phyloP scores from a whole-genome alignment of 139 green algal species.

The Chlorella ohadii region DNA sequence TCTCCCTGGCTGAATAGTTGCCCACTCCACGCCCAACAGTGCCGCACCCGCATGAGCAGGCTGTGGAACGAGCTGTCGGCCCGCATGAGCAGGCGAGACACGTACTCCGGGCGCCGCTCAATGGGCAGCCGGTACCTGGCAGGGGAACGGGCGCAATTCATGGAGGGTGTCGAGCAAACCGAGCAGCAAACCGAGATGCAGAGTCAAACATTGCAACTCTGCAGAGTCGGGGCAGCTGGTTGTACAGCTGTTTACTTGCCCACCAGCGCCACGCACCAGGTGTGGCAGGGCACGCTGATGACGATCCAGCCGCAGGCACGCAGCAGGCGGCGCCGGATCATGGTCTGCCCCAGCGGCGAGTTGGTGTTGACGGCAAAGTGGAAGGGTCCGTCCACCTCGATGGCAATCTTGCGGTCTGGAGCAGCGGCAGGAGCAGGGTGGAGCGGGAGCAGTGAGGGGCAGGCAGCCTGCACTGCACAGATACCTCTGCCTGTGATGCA shows the following conservation, averaged over 20 bases:
- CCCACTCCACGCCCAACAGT: too few relatives aligned
- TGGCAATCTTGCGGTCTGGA: constrained; percentile 36
- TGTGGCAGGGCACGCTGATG: constrained; percentile 53
- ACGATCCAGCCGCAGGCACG: constrained; percentile 56
- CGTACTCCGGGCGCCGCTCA: constrained; percentile 1
- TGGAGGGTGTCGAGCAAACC: too few relatives aligned
- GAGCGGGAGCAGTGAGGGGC: neutral
- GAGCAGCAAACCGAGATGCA: too few relatives aligned
- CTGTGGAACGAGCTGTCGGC: constrained; percentile 11
- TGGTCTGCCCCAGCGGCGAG: constrained; percentile 56
- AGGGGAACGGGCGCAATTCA: too few relatives aligned
- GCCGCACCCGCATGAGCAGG: neutral
- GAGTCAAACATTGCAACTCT: too few relatives aligned
- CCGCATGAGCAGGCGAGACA: constrained; percentile 30
- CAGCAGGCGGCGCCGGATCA: constrained; percentile 55
- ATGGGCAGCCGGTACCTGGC: constrained; percentile 32
- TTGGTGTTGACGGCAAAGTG: constrained; percentile 64
- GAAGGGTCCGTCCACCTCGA: constrained; percentile 66
- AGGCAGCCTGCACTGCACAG: too few relatives aligned
- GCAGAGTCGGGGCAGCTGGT: too few relatives aligned
- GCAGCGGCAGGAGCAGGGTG: neutral
- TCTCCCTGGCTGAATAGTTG: too few relatives aligned
- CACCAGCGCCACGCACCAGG: constrained; percentile 19
- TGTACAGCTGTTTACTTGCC: neutral
- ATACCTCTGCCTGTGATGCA: too few relatives aligned